Conservation (phyloP, 202 grass and related monocot genomes). For the Musa balbisiana region DNA sequence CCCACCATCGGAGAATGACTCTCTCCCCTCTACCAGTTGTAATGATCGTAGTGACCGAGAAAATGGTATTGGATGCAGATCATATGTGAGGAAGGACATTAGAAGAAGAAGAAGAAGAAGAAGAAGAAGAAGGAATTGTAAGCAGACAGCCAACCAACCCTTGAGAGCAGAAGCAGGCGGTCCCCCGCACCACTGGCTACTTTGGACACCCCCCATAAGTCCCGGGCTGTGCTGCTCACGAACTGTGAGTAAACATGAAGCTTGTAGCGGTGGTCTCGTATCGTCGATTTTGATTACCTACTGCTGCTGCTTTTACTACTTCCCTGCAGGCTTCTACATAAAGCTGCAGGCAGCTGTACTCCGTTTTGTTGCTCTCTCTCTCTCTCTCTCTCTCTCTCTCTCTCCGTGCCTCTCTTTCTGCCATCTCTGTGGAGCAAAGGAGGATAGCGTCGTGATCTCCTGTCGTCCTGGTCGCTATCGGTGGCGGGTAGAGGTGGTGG, state of each 20-base stretch:
- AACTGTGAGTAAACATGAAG: too few species aligned
- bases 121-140: background rate
- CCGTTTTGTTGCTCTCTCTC: slow-evolving; percentile 12
- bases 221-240: too few species aligned
- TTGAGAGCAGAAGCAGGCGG: background rate
- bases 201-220: too few species aligned
- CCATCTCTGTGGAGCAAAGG: too few species aligned
- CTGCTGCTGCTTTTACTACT: too few species aligned
- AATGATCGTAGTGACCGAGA: background rate
- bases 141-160: background rate
- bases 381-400: background rate
- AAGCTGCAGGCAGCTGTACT: slow-evolving; percentile 22
- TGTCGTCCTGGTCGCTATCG: slow-evolving; percentile 43
- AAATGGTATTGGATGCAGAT: background rate
- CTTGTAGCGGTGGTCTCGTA: too few species aligned
- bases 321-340: slow-evolving; percentile 21
- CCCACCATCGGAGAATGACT: background rate
- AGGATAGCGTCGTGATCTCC: too few species aligned
- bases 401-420: background rate
- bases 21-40: background rate
- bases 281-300: too few species aligned
- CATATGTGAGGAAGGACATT: background rate
- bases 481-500: slow-evolving; percentile 62
- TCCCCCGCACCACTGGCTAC: background rate
- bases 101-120: slow-evolving; percentile 5